Percentiles rank a stretch among this genome's conserved stretches.
Conservation (phyloP, 176 grass and related monocot genomes). For the Carex pumila region DNA sequence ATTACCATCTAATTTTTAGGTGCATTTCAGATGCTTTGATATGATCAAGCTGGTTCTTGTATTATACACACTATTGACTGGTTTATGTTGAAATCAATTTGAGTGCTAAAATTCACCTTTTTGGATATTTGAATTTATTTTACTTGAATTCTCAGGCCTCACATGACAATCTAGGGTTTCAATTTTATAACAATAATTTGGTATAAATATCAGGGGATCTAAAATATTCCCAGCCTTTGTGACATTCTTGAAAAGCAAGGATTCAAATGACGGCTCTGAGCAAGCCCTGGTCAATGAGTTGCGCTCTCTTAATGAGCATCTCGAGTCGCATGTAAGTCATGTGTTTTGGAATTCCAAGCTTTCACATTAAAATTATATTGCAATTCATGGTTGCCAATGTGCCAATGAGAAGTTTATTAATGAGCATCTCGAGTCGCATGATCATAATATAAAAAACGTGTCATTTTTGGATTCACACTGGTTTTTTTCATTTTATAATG, state of each 20-base stretch:
- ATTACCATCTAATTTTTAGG: neutral
- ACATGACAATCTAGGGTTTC: neutral
- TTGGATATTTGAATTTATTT: neutral
- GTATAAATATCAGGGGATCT: constrained; percentile 55
- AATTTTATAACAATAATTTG: neutral
- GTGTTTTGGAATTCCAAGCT: neutral
- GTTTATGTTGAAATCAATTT: neutral
- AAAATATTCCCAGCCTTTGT: constrained; percentile 77
- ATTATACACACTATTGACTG: neutral
- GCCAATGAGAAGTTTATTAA: neutral
- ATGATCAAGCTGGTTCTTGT: neutral
- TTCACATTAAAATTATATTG: neutral
- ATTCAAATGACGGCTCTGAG: constrained; percentile 66
- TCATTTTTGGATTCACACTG: neutral
- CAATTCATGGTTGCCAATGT: neutral
- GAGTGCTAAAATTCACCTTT: neutral
- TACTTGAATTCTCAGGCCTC: neutral
- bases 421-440: no score
- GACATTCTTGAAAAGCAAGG: constrained; percentile 88
- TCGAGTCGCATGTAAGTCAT: constrained; percentile 61
- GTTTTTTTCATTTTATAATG: neutral
- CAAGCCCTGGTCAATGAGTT: constrained; percentile 52
- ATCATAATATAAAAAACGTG: no score
- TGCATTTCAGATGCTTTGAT: neutral
- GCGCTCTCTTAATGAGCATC: constrained; percentile 49